These are phyloP conservation scores for Xerophyta viscosa DNA, from an alignment of 106 monocot genomes.

Conservation along the genomic window DNA sequence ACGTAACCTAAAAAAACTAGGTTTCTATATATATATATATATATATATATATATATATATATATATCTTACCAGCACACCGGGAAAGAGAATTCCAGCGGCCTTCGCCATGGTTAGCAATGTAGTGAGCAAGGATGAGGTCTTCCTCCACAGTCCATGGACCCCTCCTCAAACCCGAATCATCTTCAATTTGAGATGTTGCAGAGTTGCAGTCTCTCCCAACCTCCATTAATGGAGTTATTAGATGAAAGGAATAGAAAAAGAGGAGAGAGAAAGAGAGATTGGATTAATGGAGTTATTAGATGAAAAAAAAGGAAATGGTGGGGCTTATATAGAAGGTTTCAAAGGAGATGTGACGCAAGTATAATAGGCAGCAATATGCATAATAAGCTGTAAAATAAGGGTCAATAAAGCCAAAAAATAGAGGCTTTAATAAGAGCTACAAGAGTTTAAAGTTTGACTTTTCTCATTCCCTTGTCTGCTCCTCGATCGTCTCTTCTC, in stretches of 20 bases:
- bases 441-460: slow-evolving; percentile 7
- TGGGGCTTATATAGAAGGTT: slow-evolving; percentile 10
- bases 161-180: slow-evolving; percentile 66
- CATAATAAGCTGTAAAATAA: background rate
- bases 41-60: too few species aligned
- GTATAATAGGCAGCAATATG: slow-evolving; percentile 33
- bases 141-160: slow-evolving; percentile 98
- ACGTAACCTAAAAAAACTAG: background rate
- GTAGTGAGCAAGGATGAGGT: slow-evolving; percentile 72
- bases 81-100: slow-evolving; percentile 87
- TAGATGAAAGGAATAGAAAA: background rate
- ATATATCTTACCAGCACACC: slow-evolving; percentile 72
- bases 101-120: slow-evolving; percentile 79
- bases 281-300: slow-evolving; percentile 4
- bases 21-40: too few species aligned
- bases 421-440: background rate
- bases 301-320: slow-evolving; percentile 6
- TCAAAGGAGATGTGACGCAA: slow-evolving; percentile 34
- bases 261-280: slow-evolving; percentile 1
- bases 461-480: background rate
- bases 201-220: background rate
- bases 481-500: background rate
- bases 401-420: slow-evolving; percentile 9
- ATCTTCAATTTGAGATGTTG: slow-evolving; percentile 7
- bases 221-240: background rate